Base-by-base conservation (phyloP, 2,329 filamentous ascomycete genomes). In the Sclerotinia spermophila region DNA sequence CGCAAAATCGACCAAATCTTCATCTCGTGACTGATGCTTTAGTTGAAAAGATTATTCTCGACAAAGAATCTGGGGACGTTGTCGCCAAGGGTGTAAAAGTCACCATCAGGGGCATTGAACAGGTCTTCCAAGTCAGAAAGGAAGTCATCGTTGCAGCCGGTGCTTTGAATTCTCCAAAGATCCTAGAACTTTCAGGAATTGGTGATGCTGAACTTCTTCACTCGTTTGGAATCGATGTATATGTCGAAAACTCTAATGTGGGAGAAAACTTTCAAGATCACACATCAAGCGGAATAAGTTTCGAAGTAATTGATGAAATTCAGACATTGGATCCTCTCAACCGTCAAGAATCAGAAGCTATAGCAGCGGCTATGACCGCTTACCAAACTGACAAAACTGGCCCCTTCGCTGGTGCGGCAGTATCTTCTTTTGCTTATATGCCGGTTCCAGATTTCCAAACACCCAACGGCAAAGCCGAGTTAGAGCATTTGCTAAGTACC, bases 101-200 rank as follows among this genome's bases (percentile, higher is more conserved):
- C 74, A 17, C 61, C 67, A 7, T 81, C 72, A 24, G 77, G 73
- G 19, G 45, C 35, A 24, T 48, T 5, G 21, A 62, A 10, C 42
- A 81, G 21, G 66, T 55, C 60, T 72, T 76, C 40, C 51, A 64
- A 4, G 82, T 81, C 21, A 77, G 76, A 0, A 76, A 45, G 68
- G 78, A 79, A 56, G 75, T 79, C 6, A 74, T 80, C 56, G 40
- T 80, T 3, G 71, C 74, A 35, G 76, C 76, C 33, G 78, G 79
- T 6, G 72, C 73, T 5, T 72, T 80, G 38, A 67, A 73, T 35
- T 76, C 72, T 17, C 79, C 79, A 75, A 80, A 67, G 58, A 21
- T 81, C 4, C 73, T 81, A 7, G 77, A 81, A 71, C 72, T 80
- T 13, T 80, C 79, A 24, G 79, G 79, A 19, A 74, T 80, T 58